These are phyloP conservation scores for Pisolithus orientalis DNA, from an alignment of 768 basidiomycete species.

Conservation along the genomic window DNA sequence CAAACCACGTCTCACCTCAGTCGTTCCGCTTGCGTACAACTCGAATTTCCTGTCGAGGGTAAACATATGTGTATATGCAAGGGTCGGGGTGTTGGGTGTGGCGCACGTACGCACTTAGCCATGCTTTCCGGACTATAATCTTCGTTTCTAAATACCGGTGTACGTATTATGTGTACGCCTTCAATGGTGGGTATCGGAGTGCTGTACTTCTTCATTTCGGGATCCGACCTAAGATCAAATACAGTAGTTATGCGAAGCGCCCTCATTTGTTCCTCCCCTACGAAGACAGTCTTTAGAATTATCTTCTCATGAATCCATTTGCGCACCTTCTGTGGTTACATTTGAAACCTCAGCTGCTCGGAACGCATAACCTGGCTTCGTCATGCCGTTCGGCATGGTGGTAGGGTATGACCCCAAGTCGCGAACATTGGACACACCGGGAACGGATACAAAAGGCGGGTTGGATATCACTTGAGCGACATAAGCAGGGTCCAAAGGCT, in stretches of 20 bases:
- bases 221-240: constrained; percentile 76
- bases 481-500: constrained; percentile 60
- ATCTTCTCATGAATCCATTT: not conserved
- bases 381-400: constrained; percentile 41
- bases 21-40: constrained; percentile 74
- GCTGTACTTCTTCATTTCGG: constrained; percentile 71
- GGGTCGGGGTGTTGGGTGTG: not conserved
- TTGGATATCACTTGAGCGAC: constrained; percentile 59
- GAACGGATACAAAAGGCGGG: constrained; percentile 62
- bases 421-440: constrained; percentile 73
- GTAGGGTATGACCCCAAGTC: constrained; percentile 64
- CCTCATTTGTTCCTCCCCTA: constrained; percentile 54
- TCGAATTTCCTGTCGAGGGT: constrained; percentile 33
- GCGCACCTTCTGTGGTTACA: constrained; percentile 63
- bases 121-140: constrained; percentile 83
- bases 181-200: constrained; percentile 58
- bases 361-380: constrained; percentile 51
- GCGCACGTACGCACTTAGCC: constrained; percentile 65
- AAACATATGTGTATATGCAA: not conserved
- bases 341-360: constrained; percentile 70
- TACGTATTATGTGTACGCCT: constrained; percentile 52
- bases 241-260: constrained; percentile 60
- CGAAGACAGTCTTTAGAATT: constrained; percentile 1
- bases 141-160: constrained; percentile 60
- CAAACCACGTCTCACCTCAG: constrained; percentile 44